phyloP scores from a whole-genome alignment of 2,329 filamentous ascomycete genomes.

The Exutisphaerella laricina region DNA sequence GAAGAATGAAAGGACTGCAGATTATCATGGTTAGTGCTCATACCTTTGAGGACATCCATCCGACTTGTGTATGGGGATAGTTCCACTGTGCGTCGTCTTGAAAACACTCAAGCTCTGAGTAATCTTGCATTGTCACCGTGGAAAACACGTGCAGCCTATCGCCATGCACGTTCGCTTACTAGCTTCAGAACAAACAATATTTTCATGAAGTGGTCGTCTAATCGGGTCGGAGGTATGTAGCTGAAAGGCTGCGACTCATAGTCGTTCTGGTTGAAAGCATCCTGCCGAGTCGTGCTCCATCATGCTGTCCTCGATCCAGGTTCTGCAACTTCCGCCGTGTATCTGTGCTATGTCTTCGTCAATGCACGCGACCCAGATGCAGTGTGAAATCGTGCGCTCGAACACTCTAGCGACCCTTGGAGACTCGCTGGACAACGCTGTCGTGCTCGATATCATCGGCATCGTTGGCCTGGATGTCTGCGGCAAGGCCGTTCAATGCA shows the following conservation, averaged over 20 bases:
- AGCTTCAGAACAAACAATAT: background rate
- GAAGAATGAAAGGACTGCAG: too few species aligned
- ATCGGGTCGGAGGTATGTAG: background rate
- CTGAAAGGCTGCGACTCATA: background rate
- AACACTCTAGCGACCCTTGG: conserved; percentile 48
- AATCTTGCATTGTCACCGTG: too few species aligned
- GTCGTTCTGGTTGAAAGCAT: background rate
- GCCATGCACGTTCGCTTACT: background rate
- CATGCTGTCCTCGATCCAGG: background rate
- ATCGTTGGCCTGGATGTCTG: conserved; percentile 80
- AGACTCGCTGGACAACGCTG: conserved; percentile 53
- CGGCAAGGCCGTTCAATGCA: conserved; percentile 66
- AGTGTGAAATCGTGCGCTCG: background rate
- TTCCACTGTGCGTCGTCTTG: too few species aligned
- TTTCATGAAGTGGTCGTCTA: background rate
- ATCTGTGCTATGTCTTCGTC: background rate
- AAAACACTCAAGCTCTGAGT: too few species aligned
- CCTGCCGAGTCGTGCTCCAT: background rate
- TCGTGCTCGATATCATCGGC: conserved; percentile 75
- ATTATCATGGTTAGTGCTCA: too few species aligned
- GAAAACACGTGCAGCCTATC: too few species aligned
- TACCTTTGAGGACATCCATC: too few species aligned
- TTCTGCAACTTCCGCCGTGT: background rate
- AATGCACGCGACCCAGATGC: background rate
- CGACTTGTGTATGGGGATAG: too few species aligned